A percentile compares a stretch with the other conserved stretches of the same genome.
These are phyloP conservation scores for Pythium insidiosum DNA, from an alignment of 352 stramenopile species.

Conservation along the genomic window DNA sequence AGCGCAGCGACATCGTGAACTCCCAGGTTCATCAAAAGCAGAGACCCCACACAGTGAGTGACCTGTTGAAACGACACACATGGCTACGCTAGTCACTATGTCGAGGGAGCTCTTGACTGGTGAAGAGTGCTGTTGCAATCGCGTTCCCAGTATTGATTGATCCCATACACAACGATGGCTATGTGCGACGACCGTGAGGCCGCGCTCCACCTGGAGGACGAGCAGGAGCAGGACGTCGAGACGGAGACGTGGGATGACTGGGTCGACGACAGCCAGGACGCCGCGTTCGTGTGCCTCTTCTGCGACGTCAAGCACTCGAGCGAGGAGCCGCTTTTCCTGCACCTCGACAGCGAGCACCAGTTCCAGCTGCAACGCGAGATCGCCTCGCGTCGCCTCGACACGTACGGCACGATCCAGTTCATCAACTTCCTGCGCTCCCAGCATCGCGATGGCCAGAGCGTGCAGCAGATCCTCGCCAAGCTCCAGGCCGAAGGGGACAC, in stretches of 20 bases:
- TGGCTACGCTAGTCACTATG: no score
- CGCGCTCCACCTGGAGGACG: no score
- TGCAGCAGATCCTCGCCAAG: slow-evolving; percentile 32
- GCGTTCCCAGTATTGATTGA: no score
- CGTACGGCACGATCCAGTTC: slow-evolving; percentile 73
- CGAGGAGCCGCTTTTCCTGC: slow-evolving; percentile 48
- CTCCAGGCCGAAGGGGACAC: slow-evolving; percentile 31
- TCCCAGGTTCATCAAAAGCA: no score
- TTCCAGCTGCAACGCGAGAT: slow-evolving; percentile 63
- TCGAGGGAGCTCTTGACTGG: no score
- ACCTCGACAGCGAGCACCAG: slow-evolving; percentile 38
- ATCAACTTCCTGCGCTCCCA: slow-evolving; percentile 66
- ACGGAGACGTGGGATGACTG: slow-evolving; percentile 80
- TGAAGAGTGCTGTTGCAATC: no score
- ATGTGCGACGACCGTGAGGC: no score
- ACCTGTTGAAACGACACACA: no score
- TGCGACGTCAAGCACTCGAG: slow-evolving; percentile 33
- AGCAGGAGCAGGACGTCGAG: no score
- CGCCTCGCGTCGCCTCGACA: slow-evolving; percentile 43
- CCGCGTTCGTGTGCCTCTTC: slow-evolving; percentile 62
- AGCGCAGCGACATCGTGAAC: no score
- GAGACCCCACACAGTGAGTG: no score
- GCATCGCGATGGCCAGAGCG: slow-evolving; percentile 25
- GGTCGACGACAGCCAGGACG: slow-evolving; percentile 54
- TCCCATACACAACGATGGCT: no score